Base-by-base conservation (phyloP, 1,139 yeast species). In the Pichia sp. region DNA sequence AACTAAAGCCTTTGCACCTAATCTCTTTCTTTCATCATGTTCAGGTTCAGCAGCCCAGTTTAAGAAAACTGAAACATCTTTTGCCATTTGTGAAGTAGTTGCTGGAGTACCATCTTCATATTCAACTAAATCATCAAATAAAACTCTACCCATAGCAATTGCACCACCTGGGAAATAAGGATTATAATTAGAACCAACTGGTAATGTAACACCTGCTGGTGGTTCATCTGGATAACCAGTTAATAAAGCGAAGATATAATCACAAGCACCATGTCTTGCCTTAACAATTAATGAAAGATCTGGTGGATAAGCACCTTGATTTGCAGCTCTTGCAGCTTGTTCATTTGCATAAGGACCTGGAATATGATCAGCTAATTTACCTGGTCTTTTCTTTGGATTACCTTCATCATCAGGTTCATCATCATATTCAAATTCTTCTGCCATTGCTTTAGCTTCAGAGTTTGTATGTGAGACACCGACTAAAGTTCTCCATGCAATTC, bases 101-200 rank as follows among this genome's bases (percentile, higher is more conserved):
- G 98, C 97, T 47, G 96, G 96, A 53, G 98, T 94, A 64, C 98
- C 98, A 67, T 92, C 98, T 67, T 92, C 98, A 70, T 82, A 92
- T 75, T 92, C 99, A 55, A 92, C 97, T 65, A 92, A 76, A 57
- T 87, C 98, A 65, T 92, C 98, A 60, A 89, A 92, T 69, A 92
- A 77, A 51, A 90, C 97, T 74, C 98, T 86, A 66, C 87, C 97
- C 98, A 92, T 92, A 63, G 97, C 97, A 75, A 92, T 90, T 41
- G 97, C 77, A 57, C 98, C 97, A 73, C 97, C 97, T 64, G 99
- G 97, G 96, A 92, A 92, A 78, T 92, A 92, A 65, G 98, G 98
- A 78, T 94, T 94, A 74, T 92, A 94, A 81, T 90, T 92, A 54
- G 95, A 70, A 54, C 97, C 98, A 52, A 87, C 85, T 50, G 97